These are phyloP conservation scores for Penstemon eatonii DNA, from an alignment of 257 asterid species.

Conservation along the genomic window DNA sequence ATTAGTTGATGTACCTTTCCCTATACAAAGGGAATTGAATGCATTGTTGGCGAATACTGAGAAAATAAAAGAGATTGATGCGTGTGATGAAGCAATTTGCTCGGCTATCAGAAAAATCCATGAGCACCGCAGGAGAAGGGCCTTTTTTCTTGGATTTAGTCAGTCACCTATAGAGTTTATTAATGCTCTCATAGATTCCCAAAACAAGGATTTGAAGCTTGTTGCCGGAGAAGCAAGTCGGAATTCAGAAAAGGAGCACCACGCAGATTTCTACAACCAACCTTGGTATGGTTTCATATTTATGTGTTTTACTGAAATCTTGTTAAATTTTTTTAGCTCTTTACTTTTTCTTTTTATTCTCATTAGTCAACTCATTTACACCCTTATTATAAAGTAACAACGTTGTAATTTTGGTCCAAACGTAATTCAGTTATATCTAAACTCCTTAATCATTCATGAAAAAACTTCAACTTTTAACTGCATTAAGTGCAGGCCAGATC, in stretches of 20 bases:
- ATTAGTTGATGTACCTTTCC: slow-evolving; percentile 85
- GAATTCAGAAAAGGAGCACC: slow-evolving; percentile 82
- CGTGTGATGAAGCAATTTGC: slow-evolving; percentile 94
- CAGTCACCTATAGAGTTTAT: slow-evolving; percentile 96
- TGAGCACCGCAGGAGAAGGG: slow-evolving; percentile 88
- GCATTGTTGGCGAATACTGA: slow-evolving; percentile 83
- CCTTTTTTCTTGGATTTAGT: slow-evolving; percentile 95
- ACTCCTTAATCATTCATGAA: too few species aligned
- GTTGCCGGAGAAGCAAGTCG: slow-evolving; percentile 81
- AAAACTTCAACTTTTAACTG: too few species aligned
- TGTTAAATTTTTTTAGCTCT: neutral
- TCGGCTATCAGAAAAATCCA: slow-evolving; percentile 89
- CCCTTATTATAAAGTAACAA: too few species aligned
- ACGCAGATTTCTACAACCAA: slow-evolving; percentile 84
- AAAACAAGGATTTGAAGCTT: slow-evolving; percentile 80
- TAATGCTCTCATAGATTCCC: slow-evolving; percentile 85
- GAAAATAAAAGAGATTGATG: slow-evolving; percentile 84
- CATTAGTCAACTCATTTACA: neutral
- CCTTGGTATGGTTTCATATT: slow-evolving; percentile 68
- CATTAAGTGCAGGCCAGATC: too few species aligned
- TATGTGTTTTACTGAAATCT: slow-evolving; percentile 4
- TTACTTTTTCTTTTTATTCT: neutral
- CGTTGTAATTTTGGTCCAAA: too few species aligned
- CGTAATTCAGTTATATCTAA: too few species aligned
- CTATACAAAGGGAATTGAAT: slow-evolving; percentile 89